A percentile compares a stretch with the other conserved stretches of the same genome.
Evolutionary conservation across 2,329 filamentous ascomycete species (phyloP).

Genomic region (Teratosphaeria viscida): DNA sequence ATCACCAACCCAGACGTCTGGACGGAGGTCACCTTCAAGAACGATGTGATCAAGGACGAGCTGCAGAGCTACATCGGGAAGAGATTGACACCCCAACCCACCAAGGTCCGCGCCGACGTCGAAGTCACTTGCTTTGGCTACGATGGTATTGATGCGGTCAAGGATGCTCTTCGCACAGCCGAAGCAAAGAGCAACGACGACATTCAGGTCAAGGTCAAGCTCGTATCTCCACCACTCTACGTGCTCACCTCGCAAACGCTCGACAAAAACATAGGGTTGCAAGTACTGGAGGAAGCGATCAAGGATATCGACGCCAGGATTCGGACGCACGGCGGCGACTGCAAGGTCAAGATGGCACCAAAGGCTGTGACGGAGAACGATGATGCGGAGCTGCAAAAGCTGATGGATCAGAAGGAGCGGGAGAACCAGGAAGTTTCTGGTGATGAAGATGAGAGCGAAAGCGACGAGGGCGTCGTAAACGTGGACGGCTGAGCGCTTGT

Average conservation of each 20-base stretch:
- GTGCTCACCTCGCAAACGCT: slow-evolving; percentile 91
- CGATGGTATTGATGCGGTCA: slow-evolving; percentile 96
- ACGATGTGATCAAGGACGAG: slow-evolving; percentile 74
- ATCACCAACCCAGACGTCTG: slow-evolving; percentile 98
- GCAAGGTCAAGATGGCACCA: slow-evolving; percentile 93
- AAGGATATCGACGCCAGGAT: slow-evolving; percentile 76
- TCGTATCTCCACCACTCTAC: slow-evolving; percentile 95
- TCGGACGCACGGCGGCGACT: slow-evolving; percentile 62
- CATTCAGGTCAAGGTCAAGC: slow-evolving; percentile 93
- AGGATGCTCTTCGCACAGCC: slow-evolving; percentile 79
- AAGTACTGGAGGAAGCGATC: slow-evolving; percentile 78
- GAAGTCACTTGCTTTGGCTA: slow-evolving; percentile 88
- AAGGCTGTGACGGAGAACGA: slow-evolving; percentile 99
- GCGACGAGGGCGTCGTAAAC: slow-evolving; percentile 71
- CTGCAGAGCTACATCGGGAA: slow-evolving; percentile 93
- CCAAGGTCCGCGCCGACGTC: slow-evolving; percentile 94
- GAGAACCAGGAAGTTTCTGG: slow-evolving; percentile 98
- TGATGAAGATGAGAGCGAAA: slow-evolving; percentile 92
- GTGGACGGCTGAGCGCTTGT: slow-evolving; percentile 17
- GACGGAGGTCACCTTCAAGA: slow-evolving; percentile 85
- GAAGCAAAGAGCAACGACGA: slow-evolving; percentile 88
- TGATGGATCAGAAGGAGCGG: slow-evolving; percentile 98
- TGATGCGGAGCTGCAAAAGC: slow-evolving; percentile 87
- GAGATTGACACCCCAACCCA: slow-evolving; percentile 93
- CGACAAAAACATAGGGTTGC: slow-evolving; percentile 82